Evolutionary conservation across 495 filamentous ascomycete species (phyloP).

Genomic region (Jackrogersella multiformis): DNA sequence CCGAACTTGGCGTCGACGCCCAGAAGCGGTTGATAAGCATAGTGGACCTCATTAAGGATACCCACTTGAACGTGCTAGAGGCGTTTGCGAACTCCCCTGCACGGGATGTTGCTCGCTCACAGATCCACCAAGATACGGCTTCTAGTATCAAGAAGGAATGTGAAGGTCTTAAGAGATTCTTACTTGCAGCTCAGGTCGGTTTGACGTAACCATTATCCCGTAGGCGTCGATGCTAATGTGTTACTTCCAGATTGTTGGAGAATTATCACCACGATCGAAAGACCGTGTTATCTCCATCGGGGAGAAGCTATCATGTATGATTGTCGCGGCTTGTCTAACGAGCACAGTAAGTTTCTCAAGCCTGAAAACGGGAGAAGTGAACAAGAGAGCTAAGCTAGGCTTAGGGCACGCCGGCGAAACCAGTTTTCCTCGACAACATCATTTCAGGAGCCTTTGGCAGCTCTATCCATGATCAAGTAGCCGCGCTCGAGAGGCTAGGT

Average conservation of each 20-base stretch:
- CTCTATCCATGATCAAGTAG: constrained; percentile 42
- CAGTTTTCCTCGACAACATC: constrained; percentile 50
- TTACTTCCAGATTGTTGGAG: constrained; percentile 47
- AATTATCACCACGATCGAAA: constrained; percentile 49
- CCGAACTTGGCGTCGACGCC: constrained; percentile 40
- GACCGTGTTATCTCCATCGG: constrained; percentile 52
- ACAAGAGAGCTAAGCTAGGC: constrained; percentile 4
- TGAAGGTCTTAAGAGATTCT: constrained; percentile 46
- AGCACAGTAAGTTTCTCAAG: constrained; percentile 43
- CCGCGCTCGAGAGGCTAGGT: constrained; percentile 41
- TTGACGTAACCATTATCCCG: neutral
- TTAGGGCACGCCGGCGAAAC: constrained; percentile 47
- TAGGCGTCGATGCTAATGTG: constrained; percentile 16
- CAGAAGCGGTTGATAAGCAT: constrained; percentile 45
- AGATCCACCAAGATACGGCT: constrained; percentile 40
- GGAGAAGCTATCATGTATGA: constrained; percentile 50
- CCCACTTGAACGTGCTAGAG: constrained; percentile 45
- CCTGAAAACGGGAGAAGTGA: neutral
- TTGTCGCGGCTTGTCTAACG: constrained; percentile 48
- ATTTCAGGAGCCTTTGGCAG: constrained; percentile 46
- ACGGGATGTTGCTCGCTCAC: constrained; percentile 3
- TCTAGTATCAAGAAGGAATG: constrained; percentile 47
- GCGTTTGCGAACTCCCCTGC: constrained; percentile 27
- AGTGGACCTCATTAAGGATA: constrained; percentile 47
- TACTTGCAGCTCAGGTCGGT: constrained; percentile 49